These are phyloP conservation scores for Linnemannia exigua DNA, from an alignment of 192 early-diverging fungal genomes.

Conservation along the genomic window DNA sequence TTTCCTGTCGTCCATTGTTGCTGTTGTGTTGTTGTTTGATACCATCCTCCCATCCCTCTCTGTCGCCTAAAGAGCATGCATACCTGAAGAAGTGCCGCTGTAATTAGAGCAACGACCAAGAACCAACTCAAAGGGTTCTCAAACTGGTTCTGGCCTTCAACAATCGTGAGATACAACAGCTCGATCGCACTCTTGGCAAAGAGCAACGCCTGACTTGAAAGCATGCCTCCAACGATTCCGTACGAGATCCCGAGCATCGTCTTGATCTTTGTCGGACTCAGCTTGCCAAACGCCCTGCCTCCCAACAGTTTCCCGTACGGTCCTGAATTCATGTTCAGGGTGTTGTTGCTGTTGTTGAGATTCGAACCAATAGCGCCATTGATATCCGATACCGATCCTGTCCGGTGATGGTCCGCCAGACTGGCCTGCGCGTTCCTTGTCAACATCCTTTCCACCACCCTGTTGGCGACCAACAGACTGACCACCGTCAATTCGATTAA, in stretches of 20 bases:
- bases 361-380: slow-evolving; percentile 1
- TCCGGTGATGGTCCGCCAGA: slow-evolving; percentile 9
- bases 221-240: slow-evolving; percentile 77
- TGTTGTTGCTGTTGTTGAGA: slow-evolving; percentile 23
- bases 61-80: not conserved
- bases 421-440: slow-evolving; percentile 25
- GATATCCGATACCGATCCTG: not conserved
- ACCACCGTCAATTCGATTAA: slow-evolving; percentile 66
- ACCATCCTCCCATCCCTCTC: not conserved
- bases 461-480: slow-evolving; percentile 61
- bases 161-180: slow-evolving; percentile 71
- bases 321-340: not conserved
- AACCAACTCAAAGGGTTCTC: slow-evolving; percentile 78
- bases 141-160: slow-evolving; percentile 74
- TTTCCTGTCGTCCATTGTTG: not conserved
- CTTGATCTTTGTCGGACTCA: slow-evolving; percentile 51
- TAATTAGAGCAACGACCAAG: slow-evolving; percentile 69
- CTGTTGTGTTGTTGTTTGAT: not conserved
- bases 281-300: slow-evolving; percentile 27
- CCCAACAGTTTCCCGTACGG: slow-evolving; percentile 18
- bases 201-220: slow-evolving; percentile 80
- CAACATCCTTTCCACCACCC: slow-evolving; percentile 58
- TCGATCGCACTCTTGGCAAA: slow-evolving; percentile 87
- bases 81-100: slow-evolving; percentile 71
- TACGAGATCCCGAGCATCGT: slow-evolving; percentile 71